Evolutionary conservation across 371 early-diverging fungal species (phyloP), one percentile per base, ranked within the genome.

Genomic region (Batkoa obscura): DNA sequence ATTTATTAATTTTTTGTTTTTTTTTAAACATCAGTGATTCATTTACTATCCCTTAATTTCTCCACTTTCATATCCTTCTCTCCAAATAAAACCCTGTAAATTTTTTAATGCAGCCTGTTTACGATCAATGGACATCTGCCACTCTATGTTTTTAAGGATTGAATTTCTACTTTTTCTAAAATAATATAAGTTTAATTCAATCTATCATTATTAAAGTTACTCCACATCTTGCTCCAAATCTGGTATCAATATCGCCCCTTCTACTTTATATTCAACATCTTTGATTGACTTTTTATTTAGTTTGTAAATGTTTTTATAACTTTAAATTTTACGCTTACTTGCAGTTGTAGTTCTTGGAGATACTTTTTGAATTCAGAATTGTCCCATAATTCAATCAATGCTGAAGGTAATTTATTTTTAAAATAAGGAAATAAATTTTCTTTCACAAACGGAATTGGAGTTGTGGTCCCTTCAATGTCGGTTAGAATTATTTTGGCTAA

Each of bases 391-490:
- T 74, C 64, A 50, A 75, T 68, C 32, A 92, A 66, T 59, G 88
- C 90, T 36, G 70, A 62, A 15, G 65, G 58, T 10, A 85, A 60
- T 42, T 79, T 72, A 43, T 67, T 61, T 17, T 66, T 63, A 32
- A 88, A 81, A 67, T 85, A 88, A 2, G 93, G 91, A 60, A 94
- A 92, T 73, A 95, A 68, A 23, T 72, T 72, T 53, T 90, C 88
- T 64, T 90, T 86, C 15, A 95, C 94, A 74, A 93, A 95, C 9
- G 89, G 79, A 49, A 95, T 89, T 30, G 93, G 88, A 1, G 92
- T 91, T n/a, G 92, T 93, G 3, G 96, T 95, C 23, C 96, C 94
- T 65, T 95, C 94, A 61, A 93, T 87, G 60, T 93, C 91, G 32
- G 86, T 68, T 49, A 93, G 66, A 41, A 85, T 73, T 23, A 68